Evolutionary conservation across 306 rosid species (phyloP).

Genomic region (Adenanthera pavonina): DNA sequence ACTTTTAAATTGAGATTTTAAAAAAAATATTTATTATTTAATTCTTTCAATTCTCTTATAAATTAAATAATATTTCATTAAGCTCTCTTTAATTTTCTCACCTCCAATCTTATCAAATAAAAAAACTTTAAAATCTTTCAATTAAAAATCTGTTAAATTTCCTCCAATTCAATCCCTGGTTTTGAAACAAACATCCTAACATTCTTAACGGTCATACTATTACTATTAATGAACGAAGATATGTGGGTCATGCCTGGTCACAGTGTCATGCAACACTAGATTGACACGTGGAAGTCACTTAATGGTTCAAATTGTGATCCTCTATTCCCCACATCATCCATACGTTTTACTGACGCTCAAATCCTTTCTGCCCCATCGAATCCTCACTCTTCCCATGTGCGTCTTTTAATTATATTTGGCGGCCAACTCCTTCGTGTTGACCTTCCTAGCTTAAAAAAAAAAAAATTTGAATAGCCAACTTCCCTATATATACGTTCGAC

Average conservation of each 20-base stretch:
- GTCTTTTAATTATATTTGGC: background rate
- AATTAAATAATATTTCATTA: too few species aligned
- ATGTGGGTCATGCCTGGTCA: too few species aligned
- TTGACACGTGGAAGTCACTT: background rate
- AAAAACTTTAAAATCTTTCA: too few species aligned
- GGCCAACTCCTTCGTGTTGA: slow-evolving; percentile 48
- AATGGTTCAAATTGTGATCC: background rate
- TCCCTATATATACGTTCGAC: slow-evolving; percentile 33
- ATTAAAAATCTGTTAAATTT: too few species aligned
- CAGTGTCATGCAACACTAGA: background rate
- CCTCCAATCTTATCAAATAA: too few species aligned
- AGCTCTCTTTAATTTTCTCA: too few species aligned
- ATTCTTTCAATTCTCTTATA: too few species aligned
- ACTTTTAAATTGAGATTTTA: too few species aligned
- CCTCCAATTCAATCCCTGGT: too few species aligned
- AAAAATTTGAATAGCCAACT: background rate
- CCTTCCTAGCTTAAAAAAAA: slow-evolving; percentile 19
- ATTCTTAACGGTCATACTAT: too few species aligned
- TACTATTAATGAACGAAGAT: background rate
- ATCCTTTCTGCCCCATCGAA: slow-evolving; percentile 46
- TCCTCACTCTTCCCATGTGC: background rate
- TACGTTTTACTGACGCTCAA: slow-evolving; percentile 66
- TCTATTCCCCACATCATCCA: slow-evolving; percentile 49
- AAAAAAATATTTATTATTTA: too few species aligned
- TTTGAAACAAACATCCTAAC: too few species aligned